A percentile compares a stretch with the other conserved stretches of the same genome.
phyloP scores from a whole-genome alignment of 2,329 filamentous ascomycete genomes.

The Tolypocladium sp. region DNA sequence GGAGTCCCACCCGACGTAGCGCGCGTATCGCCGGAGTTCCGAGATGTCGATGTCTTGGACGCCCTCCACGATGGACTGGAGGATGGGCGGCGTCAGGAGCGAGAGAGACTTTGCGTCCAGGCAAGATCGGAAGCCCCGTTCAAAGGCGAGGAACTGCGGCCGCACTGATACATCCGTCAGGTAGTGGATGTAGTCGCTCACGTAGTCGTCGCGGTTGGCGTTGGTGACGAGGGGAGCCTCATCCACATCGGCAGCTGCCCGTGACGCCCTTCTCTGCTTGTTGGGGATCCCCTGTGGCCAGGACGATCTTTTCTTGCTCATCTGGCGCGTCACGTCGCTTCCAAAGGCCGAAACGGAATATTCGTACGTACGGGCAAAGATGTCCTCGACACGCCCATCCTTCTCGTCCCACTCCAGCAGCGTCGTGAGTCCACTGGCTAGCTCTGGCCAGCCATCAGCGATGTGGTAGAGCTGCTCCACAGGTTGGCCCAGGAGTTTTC shows the following conservation, averaged over 20 bases:
- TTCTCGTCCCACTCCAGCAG: slow-evolving; percentile 69
- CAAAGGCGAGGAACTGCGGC: slow-evolving; percentile 73
- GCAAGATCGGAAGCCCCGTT: slow-evolving; percentile 69
- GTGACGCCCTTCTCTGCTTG: slow-evolving; percentile 18
- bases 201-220: slow-evolving; percentile 67
- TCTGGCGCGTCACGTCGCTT: slow-evolving; percentile 46
- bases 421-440: slow-evolving; percentile 63
- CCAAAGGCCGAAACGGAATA: slow-evolving; percentile 60
- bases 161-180: slow-evolving; percentile 69
- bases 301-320: slow-evolving; percentile 30
- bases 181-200: slow-evolving; percentile 78
- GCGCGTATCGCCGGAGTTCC: slow-evolving; percentile 60
- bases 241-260: slow-evolving; percentile 20
- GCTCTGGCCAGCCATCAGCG: slow-evolving; percentile 76
- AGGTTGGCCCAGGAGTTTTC: slow-evolving; percentile 62
- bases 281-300: slow-evolving; percentile 45
- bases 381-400: slow-evolving; percentile 67
- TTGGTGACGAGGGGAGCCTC: slow-evolving; percentile 71
- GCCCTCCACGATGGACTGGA: slow-evolving; percentile 78
- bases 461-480: slow-evolving; percentile 68
- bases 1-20: slow-evolving; percentile 74
- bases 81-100: slow-evolving; percentile 59
- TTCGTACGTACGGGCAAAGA: slow-evolving; percentile 78
- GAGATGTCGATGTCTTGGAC: slow-evolving; percentile 69
- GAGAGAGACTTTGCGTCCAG: slow-evolving; percentile 61